Conservation (phyloP, 1,139 yeast genomes). For the Diutina pseudorugosa region DNA sequence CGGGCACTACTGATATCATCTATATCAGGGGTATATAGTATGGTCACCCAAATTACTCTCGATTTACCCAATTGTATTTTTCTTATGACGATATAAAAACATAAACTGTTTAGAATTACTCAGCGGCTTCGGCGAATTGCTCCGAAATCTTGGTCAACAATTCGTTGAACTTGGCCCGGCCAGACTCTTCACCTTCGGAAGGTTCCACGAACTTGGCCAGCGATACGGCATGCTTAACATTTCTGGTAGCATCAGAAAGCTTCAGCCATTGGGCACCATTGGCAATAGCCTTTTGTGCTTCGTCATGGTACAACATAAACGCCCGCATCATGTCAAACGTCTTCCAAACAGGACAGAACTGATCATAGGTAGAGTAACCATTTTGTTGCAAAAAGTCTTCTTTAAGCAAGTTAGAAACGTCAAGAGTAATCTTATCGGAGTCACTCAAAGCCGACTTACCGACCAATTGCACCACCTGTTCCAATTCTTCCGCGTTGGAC, state of each 20-base stretch:
- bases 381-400: conserved; percentile 98
- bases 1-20: neutral
- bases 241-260: conserved; percentile 76
- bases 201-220: conserved; percentile 96
- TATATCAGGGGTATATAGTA: neutral
- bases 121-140: conserved; percentile 91
- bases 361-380: conserved; percentile 96
- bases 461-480: conserved; percentile 97
- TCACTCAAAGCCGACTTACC: conserved; percentile 97
- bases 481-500: conserved; percentile 94
- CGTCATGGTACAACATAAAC: conserved; percentile 82
- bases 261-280: conserved; percentile 94
- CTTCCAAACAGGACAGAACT: conserved; percentile 99
- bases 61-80: neutral
- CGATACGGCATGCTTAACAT: conserved; percentile 86
- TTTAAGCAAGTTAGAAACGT: conserved; percentile 81
- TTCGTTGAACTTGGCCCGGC: conserved; percentile 63
- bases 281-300: conserved; percentile 93
- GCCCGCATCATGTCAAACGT: conserved; percentile 97
- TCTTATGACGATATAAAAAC: neutral
- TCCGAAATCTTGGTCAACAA: conserved; percentile 70
- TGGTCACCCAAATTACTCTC: neutral
- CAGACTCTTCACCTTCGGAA: conserved; percentile 73
- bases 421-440: conserved; percentile 90
- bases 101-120: conserved; percentile 26